Conservation (phyloP, 1,284 basidiomycete genomes). For the Laetiporus sulphureus region DNA sequence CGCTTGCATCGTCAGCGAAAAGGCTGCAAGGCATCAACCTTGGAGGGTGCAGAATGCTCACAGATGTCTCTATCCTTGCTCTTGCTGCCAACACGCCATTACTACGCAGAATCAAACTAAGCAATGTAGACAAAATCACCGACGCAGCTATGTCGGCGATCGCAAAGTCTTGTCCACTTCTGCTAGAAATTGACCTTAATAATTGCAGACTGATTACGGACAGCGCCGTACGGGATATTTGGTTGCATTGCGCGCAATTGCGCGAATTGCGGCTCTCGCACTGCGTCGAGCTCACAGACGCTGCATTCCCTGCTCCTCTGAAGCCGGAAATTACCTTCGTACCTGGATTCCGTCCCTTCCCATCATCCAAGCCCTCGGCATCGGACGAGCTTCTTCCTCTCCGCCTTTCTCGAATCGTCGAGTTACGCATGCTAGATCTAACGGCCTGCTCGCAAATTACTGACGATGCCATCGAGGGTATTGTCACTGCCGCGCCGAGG, state of each 20-base stretch:
- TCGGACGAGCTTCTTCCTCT: constrained; percentile 53
- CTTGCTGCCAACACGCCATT: constrained; percentile 73
- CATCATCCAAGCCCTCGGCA: constrained; percentile 20
- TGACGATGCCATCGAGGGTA: constrained; percentile 87
- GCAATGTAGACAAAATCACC: constrained; percentile 71
- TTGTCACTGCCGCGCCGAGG: constrained; percentile 83
- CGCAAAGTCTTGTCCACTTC: constrained; percentile 76
- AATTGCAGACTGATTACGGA: constrained; percentile 80
- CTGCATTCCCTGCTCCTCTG: constrained; percentile 76
- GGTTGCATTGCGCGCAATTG: constrained; percentile 76
- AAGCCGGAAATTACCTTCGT: constrained; percentile 31
- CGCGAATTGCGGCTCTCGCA: constrained; percentile 88
- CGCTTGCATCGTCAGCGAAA: constrained; percentile 65
- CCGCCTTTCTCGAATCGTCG: constrained; percentile 54
- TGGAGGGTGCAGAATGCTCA: constrained; percentile 77
- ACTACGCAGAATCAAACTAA: constrained; percentile 86
- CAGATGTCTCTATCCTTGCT: constrained; percentile 72
- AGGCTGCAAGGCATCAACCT: constrained; percentile 93
- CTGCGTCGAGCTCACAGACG: constrained; percentile 76
- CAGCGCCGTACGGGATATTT: constrained; percentile 75
- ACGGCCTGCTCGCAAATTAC: constrained; percentile 81
- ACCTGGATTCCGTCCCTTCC: constrained; percentile 42
- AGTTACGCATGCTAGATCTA: constrained; percentile 85
- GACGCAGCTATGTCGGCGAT: constrained; percentile 77
- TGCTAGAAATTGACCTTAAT: constrained; percentile 93